These are phyloP conservation scores for Epichloe scottii DNA, from an alignment of 2,329 filamentous ascomycete species.

Conservation along the genomic window DNA sequence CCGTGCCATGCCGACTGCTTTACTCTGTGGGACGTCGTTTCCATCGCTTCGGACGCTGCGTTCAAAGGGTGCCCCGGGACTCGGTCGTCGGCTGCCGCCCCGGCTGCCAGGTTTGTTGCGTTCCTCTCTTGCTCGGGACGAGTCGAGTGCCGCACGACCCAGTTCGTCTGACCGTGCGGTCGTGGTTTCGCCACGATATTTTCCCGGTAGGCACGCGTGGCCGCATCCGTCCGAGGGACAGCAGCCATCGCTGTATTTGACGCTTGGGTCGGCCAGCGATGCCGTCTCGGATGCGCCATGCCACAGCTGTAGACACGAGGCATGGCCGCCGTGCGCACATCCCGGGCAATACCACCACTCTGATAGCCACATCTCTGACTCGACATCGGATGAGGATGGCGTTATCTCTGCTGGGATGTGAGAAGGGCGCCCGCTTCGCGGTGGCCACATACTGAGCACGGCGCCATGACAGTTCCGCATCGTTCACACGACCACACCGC, in stretches of 20 bases:
- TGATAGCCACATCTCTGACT: constrained; percentile 15
- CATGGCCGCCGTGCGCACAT: constrained; percentile 51
- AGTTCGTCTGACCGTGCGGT: constrained; percentile 39
- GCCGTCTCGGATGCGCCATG: constrained; percentile 28
- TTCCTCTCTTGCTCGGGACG: constrained; percentile 15
- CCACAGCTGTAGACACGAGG: constrained; percentile 47
- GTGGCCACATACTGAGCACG: constrained; percentile 47
- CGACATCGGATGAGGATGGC: constrained; percentile 12
- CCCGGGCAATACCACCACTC: constrained; percentile 54
- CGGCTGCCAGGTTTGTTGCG: constrained; percentile 10
- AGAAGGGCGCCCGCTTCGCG: constrained; percentile 31
- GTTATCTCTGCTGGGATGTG: constrained; percentile 21
- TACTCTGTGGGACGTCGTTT: constrained; percentile 44
- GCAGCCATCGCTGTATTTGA: constrained; percentile 38
- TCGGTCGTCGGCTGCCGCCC: constrained; percentile 12
- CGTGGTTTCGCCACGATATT: constrained; percentile 36
- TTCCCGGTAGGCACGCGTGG: constrained; percentile 48
- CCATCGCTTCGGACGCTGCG: constrained; percentile 29
- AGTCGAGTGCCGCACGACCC: constrained; percentile 33
- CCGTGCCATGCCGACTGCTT: constrained; percentile 46
- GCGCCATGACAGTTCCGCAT: constrained; percentile 38
- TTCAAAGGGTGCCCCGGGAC: constrained; percentile 11
- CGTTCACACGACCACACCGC: constrained; percentile 47
- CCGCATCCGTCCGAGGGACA: constrained; percentile 54
- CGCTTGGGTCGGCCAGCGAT: constrained; percentile 9